Evolutionary conservation across 306 rosid genomes (phyloP), one percentile per base, ranked within the genome.

Genomic region (Chamaecrista fasciculata): DNA sequence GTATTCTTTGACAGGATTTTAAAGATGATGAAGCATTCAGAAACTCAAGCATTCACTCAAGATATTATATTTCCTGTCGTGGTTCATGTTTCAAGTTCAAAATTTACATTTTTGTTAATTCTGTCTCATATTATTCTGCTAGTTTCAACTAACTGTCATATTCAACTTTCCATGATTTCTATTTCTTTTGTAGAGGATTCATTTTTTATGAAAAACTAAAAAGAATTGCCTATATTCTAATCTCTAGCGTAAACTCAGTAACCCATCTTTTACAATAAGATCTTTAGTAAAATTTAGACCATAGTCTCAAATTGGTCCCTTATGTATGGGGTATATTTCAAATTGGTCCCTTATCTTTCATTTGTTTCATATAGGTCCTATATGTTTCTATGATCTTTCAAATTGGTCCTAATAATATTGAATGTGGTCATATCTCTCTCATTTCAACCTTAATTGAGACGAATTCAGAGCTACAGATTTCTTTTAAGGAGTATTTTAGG

Each of bases 1-100:
- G 26, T 61, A 71, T 76, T 77, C 47, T 56, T 79, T 64, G 78
- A 49, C 70, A 86, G 92, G 96, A 84, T 82, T 78, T 50, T 72
- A 78, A 66, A 80, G 85, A 78, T 12, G 70, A n/a, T 74, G 79
- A 76, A 28, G 65, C 48, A 49, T 34, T 40, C 51, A 29, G n/a
- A n/a, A n/a, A n/a, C n/a, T n/a, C n/a, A n/a, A n/a, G n/a, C n/a
- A n/a, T n/a, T 74, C 71, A 53, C 68, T 79, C 11, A 64, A 76
- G n/a, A n/a, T 78, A 37, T 57, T 76, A 52, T 52, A 47, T 55
- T 65, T 59, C 46, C 53, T 71, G 62, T 69, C 64, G 49, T 51
- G 24, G 25, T 67, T 31, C 31, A 21, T 43, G 48, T 59, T 59
- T 66, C 59, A 51, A 58, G 74, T 75, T 49, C 26, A 23, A 46